Base-by-base conservation (phyloP, 139 green algal genomes). In the Haematococcus sp. region DNA sequence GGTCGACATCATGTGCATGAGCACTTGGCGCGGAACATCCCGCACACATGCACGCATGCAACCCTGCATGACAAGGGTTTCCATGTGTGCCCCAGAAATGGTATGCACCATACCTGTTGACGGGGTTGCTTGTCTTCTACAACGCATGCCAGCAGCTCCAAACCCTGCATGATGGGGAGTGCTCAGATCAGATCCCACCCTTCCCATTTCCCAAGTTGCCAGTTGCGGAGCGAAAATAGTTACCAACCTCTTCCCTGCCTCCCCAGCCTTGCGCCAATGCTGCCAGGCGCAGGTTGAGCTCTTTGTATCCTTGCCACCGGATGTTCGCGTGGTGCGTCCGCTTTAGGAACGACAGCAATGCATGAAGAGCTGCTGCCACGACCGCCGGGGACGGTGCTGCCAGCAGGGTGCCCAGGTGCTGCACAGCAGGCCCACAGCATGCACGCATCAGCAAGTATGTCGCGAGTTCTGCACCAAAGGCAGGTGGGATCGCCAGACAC, bases 321-420 rank as follows among this genome's bases (percentile, higher is more conserved):
- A 89, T 74, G 70, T 75, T 87, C 5, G 84, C 76, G 52, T 87
- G 82, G 63, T 89, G 81, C 7, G 86, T 89, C 79, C 93, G 93
- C 52, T 88, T 87, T n/a, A 94, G 76, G 49, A 94, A 90, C 4
- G 82, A 81, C 19, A 85, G 76, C 52, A 98, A 79, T 4, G 84
- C 75, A 13, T 85, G 69, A 31, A 98, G 78, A 2, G 91, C 73
- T 3, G 88, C 87, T 31, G 73, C 54, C 17, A 97, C 86, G 27
- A 98, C 86, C 23, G 85, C 81, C 0, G 60, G 65, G 23, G 93
- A 73, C 1, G 82, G 79, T 0, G 85, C 84, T 3, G 84, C 90
- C 63, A 97, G 91, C 59, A 98, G 83, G 20, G 73, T 67, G 9
- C 81, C 75, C 30, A 96, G 80, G 73, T 93, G 88, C 89, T 97